Evolutionary conservation across 768 basidiomycete species (phyloP), one percentile per base, ranked within the genome.

Genomic region (Naganishia kalamii): DNA sequence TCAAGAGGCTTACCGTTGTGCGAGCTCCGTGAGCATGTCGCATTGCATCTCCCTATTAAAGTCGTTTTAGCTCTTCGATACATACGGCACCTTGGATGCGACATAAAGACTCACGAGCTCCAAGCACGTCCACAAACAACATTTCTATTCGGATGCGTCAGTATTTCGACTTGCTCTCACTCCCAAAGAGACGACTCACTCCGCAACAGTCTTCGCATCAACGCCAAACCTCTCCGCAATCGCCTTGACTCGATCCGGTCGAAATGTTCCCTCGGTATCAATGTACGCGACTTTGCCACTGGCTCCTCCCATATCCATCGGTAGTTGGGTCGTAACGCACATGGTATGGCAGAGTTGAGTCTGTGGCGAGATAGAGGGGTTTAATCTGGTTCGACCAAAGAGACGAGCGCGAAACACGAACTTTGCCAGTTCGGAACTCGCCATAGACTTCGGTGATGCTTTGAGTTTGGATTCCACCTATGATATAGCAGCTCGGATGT

Each of bases 361-460:
- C 75, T 98, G 94, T 5, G 93, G 96, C 79, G 94, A 35, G 25
- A 44, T 3, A 41, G n/a, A 25, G n/a, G 2, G 19, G 32, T 40
- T 25, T 17, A 10, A 10, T 43, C 15, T 25, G 5, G 17, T 43
- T 23, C 40, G 57, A 40, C 6, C n/a, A 27, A 27, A 43, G 12
- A 12, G 4, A 41, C 12, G 1, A 2, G 23, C 15, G 15, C 19
- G 40, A 27, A 23, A 12, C 23, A 63, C 75, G 65, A n/a, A 74
- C 77, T 66, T 78, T 78, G 8, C 93, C 93, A 0, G 94, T 97
- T 33, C 93, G 85, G 78, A 89, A 97, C 78, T 98, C 93, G 48
- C 94, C 93, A 72, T 92, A 98, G 1, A 97, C 92, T 84, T 97
- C 93, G 3, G 90, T 88, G 66, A 96, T 92, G 7, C 90, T 92